These are phyloP conservation scores for Pyracantha coccinea DNA, from an alignment of 331 rosid species.

Conservation along the genomic window DNA sequence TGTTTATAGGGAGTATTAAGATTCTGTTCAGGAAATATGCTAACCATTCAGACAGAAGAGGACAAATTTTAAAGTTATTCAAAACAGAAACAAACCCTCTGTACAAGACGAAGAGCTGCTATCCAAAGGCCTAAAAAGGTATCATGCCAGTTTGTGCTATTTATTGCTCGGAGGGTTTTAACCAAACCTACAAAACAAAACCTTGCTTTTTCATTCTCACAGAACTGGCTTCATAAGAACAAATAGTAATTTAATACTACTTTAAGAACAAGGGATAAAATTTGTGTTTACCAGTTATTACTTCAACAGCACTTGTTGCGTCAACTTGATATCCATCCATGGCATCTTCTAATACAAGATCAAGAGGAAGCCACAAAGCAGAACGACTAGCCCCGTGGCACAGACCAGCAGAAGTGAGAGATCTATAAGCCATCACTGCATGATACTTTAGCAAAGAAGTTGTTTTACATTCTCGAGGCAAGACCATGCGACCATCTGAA, in stretches of 20 bases:
- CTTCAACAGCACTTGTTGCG: constrained; percentile 85
- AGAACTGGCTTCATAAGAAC: neutral
- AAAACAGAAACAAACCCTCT: constrained; percentile 59
- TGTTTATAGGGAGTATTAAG: neutral
- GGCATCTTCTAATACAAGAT: constrained; percentile 88
- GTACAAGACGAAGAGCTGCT: constrained; percentile 90
- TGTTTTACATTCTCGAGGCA: constrained; percentile 60
- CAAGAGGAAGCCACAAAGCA: constrained; percentile 98
- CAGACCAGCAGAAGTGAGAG: constrained; percentile 66
- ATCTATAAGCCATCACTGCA: constrained; percentile 67
- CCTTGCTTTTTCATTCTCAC: constrained; percentile 2
- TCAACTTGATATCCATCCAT: constrained; percentile 98
- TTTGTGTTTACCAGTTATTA: constrained; percentile 46
- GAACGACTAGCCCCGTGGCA: constrained; percentile 72
- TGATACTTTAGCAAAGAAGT: constrained; percentile 60
- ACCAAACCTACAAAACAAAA: constrained; percentile 50
- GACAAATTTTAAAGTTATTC: neutral
- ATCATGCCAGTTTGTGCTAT: constrained; percentile 91
- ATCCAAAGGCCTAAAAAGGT: constrained; percentile 94
- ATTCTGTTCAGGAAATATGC: neutral
- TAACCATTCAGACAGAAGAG: neutral
- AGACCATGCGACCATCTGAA: constrained; percentile 37
- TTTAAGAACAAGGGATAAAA: neutral
- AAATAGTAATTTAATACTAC: constrained; percentile 6
- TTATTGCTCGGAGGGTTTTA: constrained; percentile 87